Evolutionary conservation across 2,329 filamentous ascomycete species (phyloP).

Genomic region (Arthrobotrys sinensis): DNA sequence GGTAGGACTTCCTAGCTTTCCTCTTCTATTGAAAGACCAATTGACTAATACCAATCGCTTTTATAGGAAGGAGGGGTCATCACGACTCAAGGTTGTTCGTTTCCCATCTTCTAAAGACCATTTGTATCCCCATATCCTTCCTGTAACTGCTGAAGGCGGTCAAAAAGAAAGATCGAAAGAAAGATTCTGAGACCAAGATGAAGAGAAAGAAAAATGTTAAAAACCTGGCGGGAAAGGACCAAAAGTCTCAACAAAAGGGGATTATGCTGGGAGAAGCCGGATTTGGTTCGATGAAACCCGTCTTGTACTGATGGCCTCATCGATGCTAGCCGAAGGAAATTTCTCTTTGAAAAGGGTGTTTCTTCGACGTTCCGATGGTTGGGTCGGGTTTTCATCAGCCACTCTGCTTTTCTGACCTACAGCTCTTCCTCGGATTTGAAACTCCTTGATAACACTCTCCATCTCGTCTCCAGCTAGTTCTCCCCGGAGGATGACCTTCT

Average conservation of each 20-base stretch:
- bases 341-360: constrained; percentile 11
- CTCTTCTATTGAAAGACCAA: neutral
- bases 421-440: constrained; percentile 54
- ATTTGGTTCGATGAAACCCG: constrained; percentile 30
- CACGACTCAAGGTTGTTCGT: constrained; percentile 99
- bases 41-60: constrained; percentile 18
- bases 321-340: constrained; percentile 35
- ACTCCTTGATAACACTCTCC: constrained; percentile 63
- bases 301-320: constrained; percentile 60
- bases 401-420: constrained; percentile 36
- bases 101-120: constrained; percentile 74
- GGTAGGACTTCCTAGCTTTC: constrained; percentile 32
- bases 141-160: constrained; percentile 59
- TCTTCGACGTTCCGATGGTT: constrained; percentile 51
- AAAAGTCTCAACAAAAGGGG: constrained; percentile 41
- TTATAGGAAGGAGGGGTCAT: constrained; percentile 97
- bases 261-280: constrained; percentile 38
- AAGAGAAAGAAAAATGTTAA: constrained; percentile 47
- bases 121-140: constrained; percentile 65
- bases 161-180: constrained; percentile 32
- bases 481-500: constrained; percentile 26
- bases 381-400: constrained; percentile 24
- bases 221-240: constrained; percentile 32
- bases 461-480: constrained; percentile 58
- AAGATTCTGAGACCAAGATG: constrained; percentile 36